Conservation (phyloP, 352 stramenopile genomes). For the Phytophthora palmivora region DNA sequence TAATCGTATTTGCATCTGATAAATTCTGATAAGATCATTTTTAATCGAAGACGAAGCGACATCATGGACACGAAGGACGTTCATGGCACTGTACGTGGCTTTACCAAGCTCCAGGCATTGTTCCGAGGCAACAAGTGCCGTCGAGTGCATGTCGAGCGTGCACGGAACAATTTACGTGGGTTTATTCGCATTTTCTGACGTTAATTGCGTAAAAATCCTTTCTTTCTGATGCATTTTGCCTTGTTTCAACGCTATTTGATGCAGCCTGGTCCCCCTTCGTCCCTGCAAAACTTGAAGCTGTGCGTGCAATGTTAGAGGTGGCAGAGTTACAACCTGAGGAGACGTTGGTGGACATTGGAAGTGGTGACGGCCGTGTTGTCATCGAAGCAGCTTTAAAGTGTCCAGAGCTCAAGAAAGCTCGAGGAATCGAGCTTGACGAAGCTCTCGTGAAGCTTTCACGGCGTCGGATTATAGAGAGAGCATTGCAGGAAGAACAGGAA, state of each 20-base stretch:
- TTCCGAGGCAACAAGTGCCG: slow-evolving; percentile 64
- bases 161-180: slow-evolving; percentile 58
- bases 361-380: slow-evolving; percentile 68
- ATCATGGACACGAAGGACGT: slow-evolving; percentile 7
- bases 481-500: not conserved
- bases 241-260: slow-evolving; percentile 7
- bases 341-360: slow-evolving; percentile 69
- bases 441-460: slow-evolving; percentile 56
- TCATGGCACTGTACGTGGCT: not conserved
- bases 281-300: slow-evolving; percentile 63
- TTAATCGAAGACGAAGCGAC: slow-evolving; percentile 11
- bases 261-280: slow-evolving; percentile 78
- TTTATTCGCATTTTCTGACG: not conserved
- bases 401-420: slow-evolving; percentile 31
- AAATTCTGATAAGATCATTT: slow-evolving; percentile 3
- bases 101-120: slow-evolving; percentile 59
- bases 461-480: slow-evolving; percentile 31
- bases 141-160: slow-evolving; percentile 61
- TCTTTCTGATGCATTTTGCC: slow-evolving; percentile 1
- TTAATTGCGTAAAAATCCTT: not conserved
- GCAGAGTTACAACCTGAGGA: slow-evolving; percentile 47
- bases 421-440: slow-evolving; percentile 66
- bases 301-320: slow-evolving; percentile 56
- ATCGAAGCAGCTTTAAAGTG: slow-evolving; percentile 42
- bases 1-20: slow-evolving; percentile 1